Percentiles rank a stretch among this genome's conserved stretches.
These are phyloP conservation scores for Yamadazyma laniorum DNA, from an alignment of 805 yeast species.

Conservation along the genomic window DNA sequence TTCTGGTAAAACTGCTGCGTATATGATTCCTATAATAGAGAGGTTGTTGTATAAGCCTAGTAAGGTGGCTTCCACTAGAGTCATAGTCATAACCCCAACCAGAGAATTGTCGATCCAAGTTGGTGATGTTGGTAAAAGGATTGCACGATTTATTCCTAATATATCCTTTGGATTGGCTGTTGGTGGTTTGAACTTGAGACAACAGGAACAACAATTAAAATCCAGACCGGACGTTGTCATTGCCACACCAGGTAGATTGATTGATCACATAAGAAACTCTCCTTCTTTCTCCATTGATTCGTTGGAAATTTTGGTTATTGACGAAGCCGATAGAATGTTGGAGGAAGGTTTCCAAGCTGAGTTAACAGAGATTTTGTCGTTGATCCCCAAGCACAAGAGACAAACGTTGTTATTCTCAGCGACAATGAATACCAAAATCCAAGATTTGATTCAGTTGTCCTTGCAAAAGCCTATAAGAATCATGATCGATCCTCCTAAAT, in stretches of 20 bases:
- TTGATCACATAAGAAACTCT: conserved; percentile 94
- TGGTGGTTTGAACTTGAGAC: conserved; percentile 94
- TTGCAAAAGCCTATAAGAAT: conserved; percentile 88
- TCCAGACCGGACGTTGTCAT: conserved; percentile 92
- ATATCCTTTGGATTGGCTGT: conserved; percentile 92
- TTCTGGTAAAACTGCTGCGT: conserved; percentile 99
- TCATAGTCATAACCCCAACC: conserved; percentile 88
- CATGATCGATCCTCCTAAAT: conserved; percentile 95
- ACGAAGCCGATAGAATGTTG: conserved; percentile 98
- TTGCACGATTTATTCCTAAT: conserved; percentile 73
- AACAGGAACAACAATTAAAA: conserved; percentile 92
- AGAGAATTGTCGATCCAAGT: conserved; percentile 98
- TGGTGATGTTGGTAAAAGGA: conserved; percentile 84
- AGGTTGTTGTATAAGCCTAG: conserved; percentile 87
- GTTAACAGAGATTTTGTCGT: conserved; percentile 80
- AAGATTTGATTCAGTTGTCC: conserved; percentile 82
- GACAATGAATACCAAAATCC: conserved; percentile 93
- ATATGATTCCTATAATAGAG: conserved; percentile 92
- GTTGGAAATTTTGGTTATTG: conserved; percentile 89
- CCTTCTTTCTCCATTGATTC: conserved; percentile 87
- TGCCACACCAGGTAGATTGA: conserved; percentile 98
- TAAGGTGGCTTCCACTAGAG: conserved; percentile 84
- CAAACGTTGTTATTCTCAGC: conserved; percentile 96
- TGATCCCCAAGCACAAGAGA: conserved; percentile 80
- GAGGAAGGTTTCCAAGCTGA: conserved; percentile 99